Percentiles rank a stretch among this genome's conserved stretches.
Evolutionary conservation across 192 early-diverging fungal species (phyloP).

Genomic region (Coemansia sp.): DNA sequence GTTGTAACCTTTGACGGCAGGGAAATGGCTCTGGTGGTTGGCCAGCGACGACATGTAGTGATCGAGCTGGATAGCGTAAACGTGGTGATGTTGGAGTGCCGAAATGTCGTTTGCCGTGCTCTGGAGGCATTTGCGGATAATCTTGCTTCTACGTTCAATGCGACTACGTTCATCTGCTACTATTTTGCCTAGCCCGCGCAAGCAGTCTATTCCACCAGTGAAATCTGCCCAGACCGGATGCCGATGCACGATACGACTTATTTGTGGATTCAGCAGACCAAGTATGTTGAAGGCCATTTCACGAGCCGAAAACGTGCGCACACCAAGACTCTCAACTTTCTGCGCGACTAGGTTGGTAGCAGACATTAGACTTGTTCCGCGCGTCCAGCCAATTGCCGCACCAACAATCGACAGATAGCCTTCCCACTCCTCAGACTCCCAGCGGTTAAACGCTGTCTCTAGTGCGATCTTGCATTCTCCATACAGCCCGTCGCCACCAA

Average conservation of each 20-base stretch:
- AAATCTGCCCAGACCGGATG: constrained; percentile 89
- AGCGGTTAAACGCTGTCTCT: constrained; percentile 87
- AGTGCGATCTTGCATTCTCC: constrained; percentile 90
- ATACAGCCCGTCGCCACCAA: constrained; percentile 90
- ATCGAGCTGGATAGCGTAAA: background rate
- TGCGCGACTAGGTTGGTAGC: constrained; percentile 82
- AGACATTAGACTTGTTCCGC: constrained; percentile 92
- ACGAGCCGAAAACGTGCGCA: constrained; percentile 83
- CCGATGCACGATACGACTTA: constrained; percentile 64
- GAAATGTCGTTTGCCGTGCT: constrained; percentile 1
- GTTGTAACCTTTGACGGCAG: constrained; percentile 69
- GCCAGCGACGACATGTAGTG: constrained; percentile 59
- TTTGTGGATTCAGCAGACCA: constrained; percentile 74
- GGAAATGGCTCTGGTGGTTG: constrained; percentile 86
- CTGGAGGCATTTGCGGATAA: background rate
- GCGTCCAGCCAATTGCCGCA: constrained; percentile 93
- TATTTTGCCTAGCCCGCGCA: constrained; percentile 13
- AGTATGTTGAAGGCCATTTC: constrained; percentile 96
- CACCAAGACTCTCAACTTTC: constrained; percentile 79
- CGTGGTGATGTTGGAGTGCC: background rate
- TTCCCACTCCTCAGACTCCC: constrained; percentile 87
- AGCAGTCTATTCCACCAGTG: constrained; percentile 76
- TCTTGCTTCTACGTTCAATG: background rate
- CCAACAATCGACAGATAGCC: constrained; percentile 83
- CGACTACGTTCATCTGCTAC: background rate